These are phyloP conservation scores for Acanthamoeba castellanii DNA, from an alignment of 208 protist genomes.

Conservation along the genomic window DNA sequence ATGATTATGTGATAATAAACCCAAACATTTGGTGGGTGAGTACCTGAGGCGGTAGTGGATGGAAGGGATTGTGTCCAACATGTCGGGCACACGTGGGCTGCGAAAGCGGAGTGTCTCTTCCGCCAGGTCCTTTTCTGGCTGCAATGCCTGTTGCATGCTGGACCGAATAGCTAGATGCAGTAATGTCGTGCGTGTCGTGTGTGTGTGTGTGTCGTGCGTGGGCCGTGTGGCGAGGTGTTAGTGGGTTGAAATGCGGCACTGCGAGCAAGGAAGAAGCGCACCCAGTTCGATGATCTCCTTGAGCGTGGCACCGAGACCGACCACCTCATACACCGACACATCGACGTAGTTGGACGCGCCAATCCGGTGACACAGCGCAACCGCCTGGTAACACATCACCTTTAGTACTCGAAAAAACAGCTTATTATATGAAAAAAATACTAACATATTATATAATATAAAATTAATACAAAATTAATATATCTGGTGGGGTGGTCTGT, in stretches of 20 bases:
- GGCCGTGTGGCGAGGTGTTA: too few relatives aligned
- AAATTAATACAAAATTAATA: too few relatives aligned
- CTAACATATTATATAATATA: too few relatives aligned
- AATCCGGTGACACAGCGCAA: not conserved
- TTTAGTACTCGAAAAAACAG: too few relatives aligned
- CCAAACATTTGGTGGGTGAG: too few relatives aligned
- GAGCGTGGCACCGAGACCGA: not conserved
- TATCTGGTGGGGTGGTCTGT: too few relatives aligned
- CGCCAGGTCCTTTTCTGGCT: not conserved
- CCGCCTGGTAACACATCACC: too few relatives aligned
- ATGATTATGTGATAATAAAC: too few relatives aligned
- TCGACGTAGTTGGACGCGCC: not conserved
- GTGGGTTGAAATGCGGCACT: not conserved
- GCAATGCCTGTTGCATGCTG: not conserved
- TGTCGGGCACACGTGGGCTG: too few relatives aligned
- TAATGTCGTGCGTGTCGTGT: too few relatives aligned
- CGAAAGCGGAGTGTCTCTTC: not conserved
- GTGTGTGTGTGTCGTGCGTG: too few relatives aligned
- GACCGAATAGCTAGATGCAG: not conserved
- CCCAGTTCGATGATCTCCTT: not conserved
- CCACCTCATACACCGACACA: not conserved
- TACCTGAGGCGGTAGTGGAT: not conserved
- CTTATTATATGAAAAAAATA: too few relatives aligned
- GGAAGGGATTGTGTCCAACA: not conserved
- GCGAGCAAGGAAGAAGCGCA: not conserved